Conservation (phyloP, 345 rosid species). For the Eucalyptus virginea region DNA sequence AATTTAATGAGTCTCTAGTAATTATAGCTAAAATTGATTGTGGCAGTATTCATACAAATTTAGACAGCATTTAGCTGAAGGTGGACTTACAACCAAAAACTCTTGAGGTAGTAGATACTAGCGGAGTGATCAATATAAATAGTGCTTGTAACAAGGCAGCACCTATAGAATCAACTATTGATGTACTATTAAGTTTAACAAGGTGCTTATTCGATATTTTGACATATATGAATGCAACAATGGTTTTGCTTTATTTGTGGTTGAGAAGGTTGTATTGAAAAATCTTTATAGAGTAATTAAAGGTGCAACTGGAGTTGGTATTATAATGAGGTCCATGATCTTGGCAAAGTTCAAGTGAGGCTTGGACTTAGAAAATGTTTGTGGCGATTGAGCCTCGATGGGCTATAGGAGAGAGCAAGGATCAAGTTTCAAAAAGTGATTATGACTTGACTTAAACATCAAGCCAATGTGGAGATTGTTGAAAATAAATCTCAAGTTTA, state of each 20-base stretch:
- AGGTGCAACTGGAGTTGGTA: background rate
- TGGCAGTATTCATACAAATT: too few species aligned
- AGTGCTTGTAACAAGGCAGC: too few species aligned
- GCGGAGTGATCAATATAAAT: too few species aligned
- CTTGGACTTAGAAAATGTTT: background rate
- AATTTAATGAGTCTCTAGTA: too few species aligned
- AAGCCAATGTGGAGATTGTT: background rate
- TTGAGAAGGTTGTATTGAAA: background rate
- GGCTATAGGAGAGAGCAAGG: background rate
- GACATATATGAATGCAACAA: background rate
- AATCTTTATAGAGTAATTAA: too few species aligned
- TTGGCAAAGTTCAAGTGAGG: background rate
- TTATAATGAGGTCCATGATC: background rate
- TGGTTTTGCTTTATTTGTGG: background rate
- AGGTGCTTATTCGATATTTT: too few species aligned
- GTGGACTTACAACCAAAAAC: too few species aligned
- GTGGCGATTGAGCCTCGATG: background rate
- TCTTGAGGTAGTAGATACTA: too few species aligned
- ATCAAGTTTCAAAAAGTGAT: background rate
- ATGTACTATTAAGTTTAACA: too few species aligned
- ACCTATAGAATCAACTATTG: too few species aligned
- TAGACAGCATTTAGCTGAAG: too few species aligned
- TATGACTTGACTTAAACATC: background rate
- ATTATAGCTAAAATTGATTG: too few species aligned
- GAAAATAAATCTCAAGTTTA: background rate